Base-by-base conservation (phyloP, 1,284 basidiomycete species). In the Boletus smithii region DNA sequence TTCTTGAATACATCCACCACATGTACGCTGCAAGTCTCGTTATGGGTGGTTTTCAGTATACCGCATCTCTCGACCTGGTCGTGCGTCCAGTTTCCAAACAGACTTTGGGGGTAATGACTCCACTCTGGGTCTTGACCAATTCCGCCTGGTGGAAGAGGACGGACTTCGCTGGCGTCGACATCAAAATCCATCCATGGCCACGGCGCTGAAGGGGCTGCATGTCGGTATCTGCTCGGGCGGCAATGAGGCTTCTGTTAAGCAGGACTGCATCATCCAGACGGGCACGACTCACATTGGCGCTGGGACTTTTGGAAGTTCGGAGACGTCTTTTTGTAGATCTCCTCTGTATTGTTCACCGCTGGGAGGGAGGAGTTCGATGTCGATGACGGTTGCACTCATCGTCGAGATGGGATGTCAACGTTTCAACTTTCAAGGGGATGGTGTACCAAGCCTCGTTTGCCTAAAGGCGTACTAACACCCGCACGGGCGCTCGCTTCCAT, bases 11-110 rank as follows among this genome's bases (percentile, higher is more conserved):
- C 69, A 46, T 78, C 72, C 31, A 79, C 63, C 34, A 67, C 69
- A 52, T 73, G 65, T 9, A 77, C 62, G 1, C 48, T 61, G 47
- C 72, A 77, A 0, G 51, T 32, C n/a, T 64, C 61, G 9, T 44
- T 16, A 14, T 53, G 48, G 5, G 26, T 20, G 13, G 46, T 48
- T 11, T 57, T 56, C 4, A 73, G 54, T 42, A 75, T 61, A 16
- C 62, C 60, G 44, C 77, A 78, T 48, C 70, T 63, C 24, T 53
- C 43, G n/a, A 77, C 70, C 54, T 77, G 77, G 8, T 56, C 56
- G 6, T 50, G 52, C 3, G 74, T 77, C 79, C 79, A 79, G 56
- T 78, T 80, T 23, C 72, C 72, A 53, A 77, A 80, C 8, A 67
- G 58, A 11, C 73, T 74, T 50, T 76, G 68, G 5, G 79, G 78